Evolutionary conservation across 306 rosid species (phyloP).

Genomic region (Quercus mongolica): DNA sequence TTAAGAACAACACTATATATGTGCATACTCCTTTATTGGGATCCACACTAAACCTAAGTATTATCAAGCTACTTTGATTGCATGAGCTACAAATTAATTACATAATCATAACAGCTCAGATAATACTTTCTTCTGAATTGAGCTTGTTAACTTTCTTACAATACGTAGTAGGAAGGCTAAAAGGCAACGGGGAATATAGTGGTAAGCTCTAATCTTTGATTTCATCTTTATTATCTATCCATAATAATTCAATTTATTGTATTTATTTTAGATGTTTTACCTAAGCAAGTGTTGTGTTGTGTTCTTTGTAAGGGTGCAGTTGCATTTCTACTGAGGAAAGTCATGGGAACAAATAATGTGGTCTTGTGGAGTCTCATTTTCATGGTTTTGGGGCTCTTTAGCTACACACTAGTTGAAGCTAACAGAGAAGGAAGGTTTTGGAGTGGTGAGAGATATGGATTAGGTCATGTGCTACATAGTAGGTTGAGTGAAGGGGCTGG

Average conservation of each 20-base stretch:
- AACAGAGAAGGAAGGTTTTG: constrained; percentile 22
- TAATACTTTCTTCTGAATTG: no score
- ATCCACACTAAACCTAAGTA: no score
- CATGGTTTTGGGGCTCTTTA: constrained; percentile 17
- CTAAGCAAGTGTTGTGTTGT: not conserved
- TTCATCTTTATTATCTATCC: not conserved
- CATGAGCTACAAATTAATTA: no score
- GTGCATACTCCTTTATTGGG: no score
- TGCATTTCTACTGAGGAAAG: not conserved
- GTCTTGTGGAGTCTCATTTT: constrained; percentile 18
- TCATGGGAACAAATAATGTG: constrained; percentile 28
- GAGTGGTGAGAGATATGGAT: constrained; percentile 2
- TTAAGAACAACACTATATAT: not conserved
- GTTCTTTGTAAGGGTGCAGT: not conserved
- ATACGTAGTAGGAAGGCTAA: no score
- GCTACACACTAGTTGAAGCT: constrained; percentile 19
- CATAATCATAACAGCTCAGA: no score
- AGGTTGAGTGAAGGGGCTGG: not conserved
- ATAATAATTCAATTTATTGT: not conserved
- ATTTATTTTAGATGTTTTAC: not conserved
- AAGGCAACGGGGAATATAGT: no score
- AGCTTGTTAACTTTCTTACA: no score
- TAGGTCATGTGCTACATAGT: not conserved
- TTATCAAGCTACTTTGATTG: no score
- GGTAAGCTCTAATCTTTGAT: not conserved